phyloP scores from a whole-genome alignment of 2,329 filamentous ascomycete genomes.

The Alternaria viburni region DNA sequence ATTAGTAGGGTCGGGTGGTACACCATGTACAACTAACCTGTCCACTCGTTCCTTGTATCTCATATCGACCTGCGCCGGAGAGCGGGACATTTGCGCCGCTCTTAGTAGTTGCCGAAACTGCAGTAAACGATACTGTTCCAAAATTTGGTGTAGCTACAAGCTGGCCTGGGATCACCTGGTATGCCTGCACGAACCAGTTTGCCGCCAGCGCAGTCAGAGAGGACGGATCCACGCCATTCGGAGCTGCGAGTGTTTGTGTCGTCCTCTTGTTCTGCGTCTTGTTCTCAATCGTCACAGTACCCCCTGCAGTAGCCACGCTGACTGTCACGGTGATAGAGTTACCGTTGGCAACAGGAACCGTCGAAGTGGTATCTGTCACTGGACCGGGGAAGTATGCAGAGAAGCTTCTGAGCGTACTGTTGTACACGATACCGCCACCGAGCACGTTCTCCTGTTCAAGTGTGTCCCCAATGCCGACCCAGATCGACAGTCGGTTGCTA shows the following conservation, averaged over 20 bases:
- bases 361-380: constrained; percentile 22
- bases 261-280: constrained; percentile 29
- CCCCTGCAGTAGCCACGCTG: constrained; percentile 14
- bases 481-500: constrained; percentile 28
- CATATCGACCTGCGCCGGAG: constrained; percentile 27
- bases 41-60: constrained; percentile 34
- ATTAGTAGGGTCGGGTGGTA: background rate
- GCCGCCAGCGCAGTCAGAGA: constrained; percentile 25
- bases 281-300: constrained; percentile 33
- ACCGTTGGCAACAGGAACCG: constrained; percentile 25
- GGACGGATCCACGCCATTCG: constrained; percentile 16
- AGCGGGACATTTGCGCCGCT: constrained; percentile 22
- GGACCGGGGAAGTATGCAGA: constrained; percentile 28
- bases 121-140: constrained; percentile 29
- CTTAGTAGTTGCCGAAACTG: constrained; percentile 22
- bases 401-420: constrained; percentile 26
- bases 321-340: constrained; percentile 30
- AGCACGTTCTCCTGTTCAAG: constrained; percentile 29
- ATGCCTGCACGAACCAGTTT: constrained; percentile 35
- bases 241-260: constrained; percentile 22
- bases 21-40: constrained; percentile 15
- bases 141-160: constrained; percentile 28
- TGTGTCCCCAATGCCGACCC: constrained; percentile 32
- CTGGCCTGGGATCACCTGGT: constrained; percentile 28
- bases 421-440: constrained; percentile 29